These are phyloP conservation scores for Nakazawaea siamensis DNA, from an alignment of 805 yeast species.

Conservation along the genomic window DNA sequence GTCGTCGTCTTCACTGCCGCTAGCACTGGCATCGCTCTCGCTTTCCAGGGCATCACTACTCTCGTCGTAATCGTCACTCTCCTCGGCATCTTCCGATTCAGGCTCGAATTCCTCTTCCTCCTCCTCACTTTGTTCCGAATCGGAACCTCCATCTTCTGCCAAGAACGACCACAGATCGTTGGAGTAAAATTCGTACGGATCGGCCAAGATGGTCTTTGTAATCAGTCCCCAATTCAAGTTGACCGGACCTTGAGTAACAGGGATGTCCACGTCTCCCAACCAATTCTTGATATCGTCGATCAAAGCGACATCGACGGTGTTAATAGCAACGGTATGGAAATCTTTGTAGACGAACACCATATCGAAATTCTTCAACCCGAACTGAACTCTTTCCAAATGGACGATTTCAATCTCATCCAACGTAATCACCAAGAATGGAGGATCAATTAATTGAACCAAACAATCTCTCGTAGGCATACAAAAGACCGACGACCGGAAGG, in stretches of 20 bases:
- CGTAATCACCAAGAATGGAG: constrained; percentile 90
- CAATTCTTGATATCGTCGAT: constrained; percentile 91
- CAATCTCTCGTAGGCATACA: constrained; percentile 98
- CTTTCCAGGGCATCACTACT: constrained; percentile 24
- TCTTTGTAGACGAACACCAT: constrained; percentile 95
- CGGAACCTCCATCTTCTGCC: constrained; percentile 81
- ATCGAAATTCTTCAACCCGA: constrained; percentile 94
- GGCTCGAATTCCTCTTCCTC: constrained; percentile 69
- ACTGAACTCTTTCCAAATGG: constrained; percentile 93
- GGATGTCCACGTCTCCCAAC: constrained; percentile 96
- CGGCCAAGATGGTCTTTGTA: constrained; percentile 87
- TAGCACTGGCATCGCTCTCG: constrained; percentile 26
- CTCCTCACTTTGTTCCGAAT: constrained; percentile 56
- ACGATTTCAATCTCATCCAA: constrained; percentile 90
- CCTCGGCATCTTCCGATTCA: constrained; percentile 48
- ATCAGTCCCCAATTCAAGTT: constrained; percentile 93
- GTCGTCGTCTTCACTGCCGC: constrained; percentile 19
- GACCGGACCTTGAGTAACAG: constrained; percentile 89
- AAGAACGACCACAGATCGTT: constrained; percentile 97
- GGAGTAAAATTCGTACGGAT: constrained; percentile 87
- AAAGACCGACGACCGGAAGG: constrained; percentile 86
- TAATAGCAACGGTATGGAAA: constrained; percentile 88
- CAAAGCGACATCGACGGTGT: constrained; percentile 89
- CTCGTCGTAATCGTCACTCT: constrained; percentile 26
- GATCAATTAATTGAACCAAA: constrained; percentile 86